Conservation (phyloP, 306 rosid genomes). For the Casuarina equisetifolia region DNA sequence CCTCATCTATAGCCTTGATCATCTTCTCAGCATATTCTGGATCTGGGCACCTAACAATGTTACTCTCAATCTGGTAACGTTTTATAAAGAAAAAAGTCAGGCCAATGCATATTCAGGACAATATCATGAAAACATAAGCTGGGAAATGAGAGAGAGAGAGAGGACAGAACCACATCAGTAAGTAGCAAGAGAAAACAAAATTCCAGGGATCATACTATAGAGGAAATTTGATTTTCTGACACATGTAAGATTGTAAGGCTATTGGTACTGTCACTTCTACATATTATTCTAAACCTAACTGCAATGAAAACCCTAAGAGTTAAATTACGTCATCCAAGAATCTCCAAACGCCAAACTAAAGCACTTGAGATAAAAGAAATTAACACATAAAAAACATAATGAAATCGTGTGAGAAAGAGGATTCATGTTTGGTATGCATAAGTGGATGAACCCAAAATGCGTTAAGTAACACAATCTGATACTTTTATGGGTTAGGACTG, state of each 20-base stretch:
- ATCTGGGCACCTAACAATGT: conserved; percentile 93
- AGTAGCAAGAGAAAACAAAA: background rate
- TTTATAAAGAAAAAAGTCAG: conserved; percentile 3
- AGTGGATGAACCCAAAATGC: too few relatives aligned
- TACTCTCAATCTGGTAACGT: conserved; percentile 76
- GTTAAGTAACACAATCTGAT: too few relatives aligned
- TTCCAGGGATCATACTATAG: background rate
- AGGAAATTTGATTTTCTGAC: too few relatives aligned
- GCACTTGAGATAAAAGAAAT: too few relatives aligned
- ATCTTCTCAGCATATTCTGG: conserved; percentile 94
- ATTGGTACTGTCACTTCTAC: background rate
- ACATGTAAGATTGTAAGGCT: background rate
- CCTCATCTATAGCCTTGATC: conserved; percentile 84
- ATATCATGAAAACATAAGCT: background rate
- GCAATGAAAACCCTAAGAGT: too few relatives aligned
- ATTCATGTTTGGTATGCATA: background rate
- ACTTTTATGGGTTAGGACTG: too few relatives aligned
- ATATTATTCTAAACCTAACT: background rate
- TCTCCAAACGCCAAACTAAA: too few relatives aligned
- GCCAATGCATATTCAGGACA: background rate
- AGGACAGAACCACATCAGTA: background rate
- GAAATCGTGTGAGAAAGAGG: too few relatives aligned
- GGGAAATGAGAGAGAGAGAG: background rate
- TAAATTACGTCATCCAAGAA: too few relatives aligned
- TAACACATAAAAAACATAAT: too few relatives aligned